Conservation (phyloP, 1,139 yeast species). For the Hyphopichia fennica region DNA sequence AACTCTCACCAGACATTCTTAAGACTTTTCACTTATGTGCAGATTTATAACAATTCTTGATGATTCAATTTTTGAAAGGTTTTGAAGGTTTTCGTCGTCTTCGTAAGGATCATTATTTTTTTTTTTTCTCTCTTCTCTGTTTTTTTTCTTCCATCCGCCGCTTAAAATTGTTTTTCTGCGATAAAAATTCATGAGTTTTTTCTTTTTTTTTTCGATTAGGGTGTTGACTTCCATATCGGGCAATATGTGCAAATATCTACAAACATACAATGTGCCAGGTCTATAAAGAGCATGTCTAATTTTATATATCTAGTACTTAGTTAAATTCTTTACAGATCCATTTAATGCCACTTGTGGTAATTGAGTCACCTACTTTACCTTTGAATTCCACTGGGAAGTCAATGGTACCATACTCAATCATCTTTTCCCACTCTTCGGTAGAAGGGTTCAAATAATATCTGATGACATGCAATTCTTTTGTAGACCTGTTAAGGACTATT, state of each 20-base stretch:
- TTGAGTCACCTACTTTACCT: slow-evolving; percentile 14
- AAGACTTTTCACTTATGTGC: not conserved
- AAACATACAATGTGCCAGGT: too few species aligned
- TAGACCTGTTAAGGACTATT: slow-evolving; percentile 36
- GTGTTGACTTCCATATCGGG: slow-evolving; percentile 3
- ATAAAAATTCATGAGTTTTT: not conserved
- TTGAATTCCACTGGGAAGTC: slow-evolving; percentile 25
- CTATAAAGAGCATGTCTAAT: too few species aligned
- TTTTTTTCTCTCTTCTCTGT: not conserved
- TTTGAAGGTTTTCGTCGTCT: not conserved
- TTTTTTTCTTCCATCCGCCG: not conserved
- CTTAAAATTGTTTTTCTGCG: not conserved
- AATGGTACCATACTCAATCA: slow-evolving; percentile 28
- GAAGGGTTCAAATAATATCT: slow-evolving; percentile 18
- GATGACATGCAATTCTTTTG: slow-evolving; percentile 25
- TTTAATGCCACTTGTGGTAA: slow-evolving; percentile 10
- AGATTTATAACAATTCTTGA: not conserved
- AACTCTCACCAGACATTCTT: slow-evolving; percentile 5
- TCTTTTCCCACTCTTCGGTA: slow-evolving; percentile 21
- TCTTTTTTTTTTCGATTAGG: not conserved
- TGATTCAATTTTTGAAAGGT: not conserved
- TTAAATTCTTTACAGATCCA: slow-evolving; percentile 23
- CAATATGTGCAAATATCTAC: not conserved
- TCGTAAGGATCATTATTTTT: not conserved
- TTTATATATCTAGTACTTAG: too few species aligned